phyloP scores from a whole-genome alignment of 1,284 basidiomycete genomes.

The Caloboletus firmus region DNA sequence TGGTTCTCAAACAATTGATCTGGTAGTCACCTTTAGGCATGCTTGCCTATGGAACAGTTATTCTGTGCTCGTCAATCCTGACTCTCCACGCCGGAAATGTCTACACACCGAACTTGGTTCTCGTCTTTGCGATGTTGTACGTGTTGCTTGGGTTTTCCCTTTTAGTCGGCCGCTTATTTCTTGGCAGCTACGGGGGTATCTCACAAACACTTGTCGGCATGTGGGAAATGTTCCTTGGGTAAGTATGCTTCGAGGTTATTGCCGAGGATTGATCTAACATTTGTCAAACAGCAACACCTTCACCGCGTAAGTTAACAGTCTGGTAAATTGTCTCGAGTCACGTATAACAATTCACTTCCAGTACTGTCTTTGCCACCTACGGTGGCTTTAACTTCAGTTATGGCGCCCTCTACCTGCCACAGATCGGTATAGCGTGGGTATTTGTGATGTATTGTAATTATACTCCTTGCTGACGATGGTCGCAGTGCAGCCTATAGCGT shows the following conservation, averaged over 20 bases:
- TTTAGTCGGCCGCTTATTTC: neutral
- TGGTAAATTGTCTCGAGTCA: neutral
- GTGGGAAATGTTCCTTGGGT: slow-evolving; percentile 36
- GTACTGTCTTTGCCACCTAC: slow-evolving; percentile 30
- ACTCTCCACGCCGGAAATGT: slow-evolving; percentile 23
- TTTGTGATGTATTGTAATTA: neutral
- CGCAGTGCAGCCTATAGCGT: slow-evolving; percentile 27
- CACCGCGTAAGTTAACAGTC: slow-evolving; percentile 24
- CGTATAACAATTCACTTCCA: slow-evolving; percentile 1
- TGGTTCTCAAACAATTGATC: neutral
- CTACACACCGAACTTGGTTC: slow-evolving; percentile 25
- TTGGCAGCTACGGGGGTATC: slow-evolving; percentile 31
- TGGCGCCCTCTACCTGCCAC: slow-evolving; percentile 29
- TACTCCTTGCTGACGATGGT: slow-evolving; percentile 7
- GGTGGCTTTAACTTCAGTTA: slow-evolving; percentile 33
- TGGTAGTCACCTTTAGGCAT: slow-evolving; percentile 30
- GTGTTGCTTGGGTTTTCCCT: neutral
- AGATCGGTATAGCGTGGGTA: slow-evolving; percentile 31
- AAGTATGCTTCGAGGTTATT: slow-evolving; percentile 2
- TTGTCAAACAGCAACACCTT: slow-evolving; percentile 24
- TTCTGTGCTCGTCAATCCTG: slow-evolving; percentile 31
- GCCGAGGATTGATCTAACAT: slow-evolving; percentile 3
- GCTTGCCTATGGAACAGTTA: slow-evolving; percentile 32
- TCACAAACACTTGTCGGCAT: slow-evolving; percentile 32
- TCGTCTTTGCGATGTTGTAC: slow-evolving; percentile 33